Conservation (phyloP, 495 filamentous ascomycete genomes). For the Aspergillus ellipticus region DNA sequence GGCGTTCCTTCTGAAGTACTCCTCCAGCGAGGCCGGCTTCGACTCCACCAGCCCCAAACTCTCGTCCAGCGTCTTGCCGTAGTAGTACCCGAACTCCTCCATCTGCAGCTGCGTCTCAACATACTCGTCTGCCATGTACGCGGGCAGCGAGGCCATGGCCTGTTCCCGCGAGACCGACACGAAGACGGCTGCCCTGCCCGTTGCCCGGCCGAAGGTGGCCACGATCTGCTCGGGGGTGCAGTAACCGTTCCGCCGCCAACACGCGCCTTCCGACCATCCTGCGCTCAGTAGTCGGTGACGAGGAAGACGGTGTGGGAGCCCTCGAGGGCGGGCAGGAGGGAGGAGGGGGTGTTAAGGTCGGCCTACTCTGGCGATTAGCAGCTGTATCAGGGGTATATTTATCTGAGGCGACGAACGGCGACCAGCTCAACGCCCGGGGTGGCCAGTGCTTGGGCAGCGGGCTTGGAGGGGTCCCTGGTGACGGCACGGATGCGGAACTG, state of each 20-base stretch:
- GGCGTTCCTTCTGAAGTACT: not conserved
- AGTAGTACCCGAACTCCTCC: slow-evolving; percentile 47
- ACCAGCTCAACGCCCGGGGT: slow-evolving; percentile 20
- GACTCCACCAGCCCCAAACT: no score
- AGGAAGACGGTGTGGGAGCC: slow-evolving; percentile 30
- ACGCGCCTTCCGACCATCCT: slow-evolving; percentile 24
- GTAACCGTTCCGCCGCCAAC: slow-evolving; percentile 40
- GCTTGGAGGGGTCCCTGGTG: slow-evolving; percentile 24
- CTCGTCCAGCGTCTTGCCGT: not conserved
- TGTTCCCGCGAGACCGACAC: slow-evolving; percentile 41
- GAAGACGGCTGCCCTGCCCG: slow-evolving; percentile 45
- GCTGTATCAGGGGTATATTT: no score
- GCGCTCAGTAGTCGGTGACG: slow-evolving; percentile 24
- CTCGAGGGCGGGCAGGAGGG: no score
- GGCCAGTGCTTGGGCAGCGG: slow-evolving; percentile 21
- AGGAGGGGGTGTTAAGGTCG: slow-evolving; percentile 47
- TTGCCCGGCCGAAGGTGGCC: slow-evolving; percentile 43
- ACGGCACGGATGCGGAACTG: slow-evolving; percentile 39
- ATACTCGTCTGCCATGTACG: slow-evolving; percentile 40
- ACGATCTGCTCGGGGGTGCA: slow-evolving; percentile 41
- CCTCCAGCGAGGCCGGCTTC: not conserved
- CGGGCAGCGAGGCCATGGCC: slow-evolving; percentile 41
- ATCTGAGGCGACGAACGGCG: slow-evolving; percentile 7
- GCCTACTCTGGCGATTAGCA: slow-evolving; percentile 18
- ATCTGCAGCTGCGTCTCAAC: slow-evolving; percentile 52